phyloP scores from a whole-genome alignment of 2,329 filamentous ascomycete genomes.

The Gnomoniopsis smithogilvyi region DNA sequence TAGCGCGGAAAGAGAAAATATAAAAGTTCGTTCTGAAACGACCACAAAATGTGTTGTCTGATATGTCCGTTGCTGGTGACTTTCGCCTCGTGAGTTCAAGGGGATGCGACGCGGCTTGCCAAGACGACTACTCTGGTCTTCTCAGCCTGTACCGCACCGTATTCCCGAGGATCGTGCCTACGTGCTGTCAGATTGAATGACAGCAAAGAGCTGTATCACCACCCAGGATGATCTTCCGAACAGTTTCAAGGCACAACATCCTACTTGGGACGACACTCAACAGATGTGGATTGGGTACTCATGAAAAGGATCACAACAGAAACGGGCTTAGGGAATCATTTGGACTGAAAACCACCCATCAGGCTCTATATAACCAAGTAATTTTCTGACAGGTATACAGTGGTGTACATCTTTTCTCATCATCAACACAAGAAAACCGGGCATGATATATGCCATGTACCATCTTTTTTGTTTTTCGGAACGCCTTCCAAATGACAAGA shows the following conservation, averaged over 20 bases:
- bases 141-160: too few species aligned
- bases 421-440: background rate
- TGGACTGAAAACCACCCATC: too few species aligned
- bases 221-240: too few species aligned
- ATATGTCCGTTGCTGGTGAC: background rate
- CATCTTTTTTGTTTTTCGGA: background rate
- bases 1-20: constrained; percentile 4
- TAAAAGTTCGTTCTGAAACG: background rate
- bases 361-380: background rate
- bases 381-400: background rate
- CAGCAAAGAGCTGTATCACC: too few species aligned
- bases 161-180: too few species aligned
- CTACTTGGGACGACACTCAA: too few species aligned
- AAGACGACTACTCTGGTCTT: too few species aligned
- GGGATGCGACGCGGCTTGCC: background rate
- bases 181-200: too few species aligned
- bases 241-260: too few species aligned
- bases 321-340: background rate
- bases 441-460: background rate
- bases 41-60: background rate
- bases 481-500: background rate
- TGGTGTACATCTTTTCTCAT: background rate
- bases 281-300: too few species aligned
- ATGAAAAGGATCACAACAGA: background rate
- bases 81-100: background rate